Percentiles rank a stretch among this genome's conserved stretches.
These are phyloP conservation scores for Yamadazyma ubonensis DNA, from an alignment of 805 yeast genomes.

Conservation along the genomic window DNA sequence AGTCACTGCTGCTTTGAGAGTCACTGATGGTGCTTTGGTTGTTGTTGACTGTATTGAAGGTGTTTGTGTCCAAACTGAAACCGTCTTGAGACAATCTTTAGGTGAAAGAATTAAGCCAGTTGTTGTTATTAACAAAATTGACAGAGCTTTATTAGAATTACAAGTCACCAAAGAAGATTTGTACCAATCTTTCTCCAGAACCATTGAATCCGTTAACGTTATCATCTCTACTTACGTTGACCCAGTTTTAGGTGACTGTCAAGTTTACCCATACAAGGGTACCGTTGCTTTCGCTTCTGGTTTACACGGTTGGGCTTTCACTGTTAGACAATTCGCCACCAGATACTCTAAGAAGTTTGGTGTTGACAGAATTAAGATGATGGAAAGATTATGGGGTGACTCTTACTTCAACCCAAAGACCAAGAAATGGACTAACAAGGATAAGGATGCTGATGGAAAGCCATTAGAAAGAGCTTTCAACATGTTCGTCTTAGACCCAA, in stretches of 20 bases:
- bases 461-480: slow-evolving; percentile 98
- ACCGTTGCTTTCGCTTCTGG: slow-evolving; percentile 99
- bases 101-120: slow-evolving; percentile 99
- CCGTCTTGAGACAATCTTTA: slow-evolving; percentile 97
- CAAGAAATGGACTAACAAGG: slow-evolving; percentile 98
- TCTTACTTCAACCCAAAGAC: slow-evolving; percentile 99
- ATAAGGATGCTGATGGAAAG: slow-evolving; percentile 93
- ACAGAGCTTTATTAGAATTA: slow-evolving; percentile 98
- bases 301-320: slow-evolving; percentile 99
- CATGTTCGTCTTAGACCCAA: slow-evolving; percentile 98
- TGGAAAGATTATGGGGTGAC: slow-evolving; percentile 99
- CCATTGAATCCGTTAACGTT: slow-evolving; percentile 99
- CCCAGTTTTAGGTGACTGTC: slow-evolving; percentile 87
- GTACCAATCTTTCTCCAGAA: slow-evolving; percentile 97
- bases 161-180: slow-evolving; percentile 99
- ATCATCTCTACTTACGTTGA: slow-evolving; percentile 95
- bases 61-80: slow-evolving; percentile 99
- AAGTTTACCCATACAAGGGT: slow-evolving; percentile 98
- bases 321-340: slow-evolving; percentile 96
- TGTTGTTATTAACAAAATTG: slow-evolving; percentile 97
- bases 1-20: slow-evolving; percentile 99
- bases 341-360: slow-evolving; percentile 99
- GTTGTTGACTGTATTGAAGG: slow-evolving; percentile 99
- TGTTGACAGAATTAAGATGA: slow-evolving; percentile 97
- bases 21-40: slow-evolving; percentile 99